Conservation (phyloP, 495 filamentous ascomycete species). For the Rhypophila decipiens region DNA sequence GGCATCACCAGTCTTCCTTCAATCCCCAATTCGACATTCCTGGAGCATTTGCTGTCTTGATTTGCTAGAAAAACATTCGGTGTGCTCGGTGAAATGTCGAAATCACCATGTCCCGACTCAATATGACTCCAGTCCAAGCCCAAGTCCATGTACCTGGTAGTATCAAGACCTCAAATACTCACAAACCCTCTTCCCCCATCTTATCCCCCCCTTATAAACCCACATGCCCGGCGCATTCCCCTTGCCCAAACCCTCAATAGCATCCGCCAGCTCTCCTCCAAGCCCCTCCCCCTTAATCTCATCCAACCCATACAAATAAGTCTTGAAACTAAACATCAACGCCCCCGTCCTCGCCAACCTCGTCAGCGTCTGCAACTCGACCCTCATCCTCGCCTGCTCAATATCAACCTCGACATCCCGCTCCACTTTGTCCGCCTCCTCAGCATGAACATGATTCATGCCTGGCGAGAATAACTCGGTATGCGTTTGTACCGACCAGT, state of each 20-base stretch:
- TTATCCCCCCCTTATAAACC: constrained; percentile 59
- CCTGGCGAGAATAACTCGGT: constrained; percentile 48
- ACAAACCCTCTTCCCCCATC: constrained; percentile 61
- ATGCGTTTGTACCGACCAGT: constrained; percentile 62
- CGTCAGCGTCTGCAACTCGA: constrained; percentile 73
- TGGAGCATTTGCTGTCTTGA: no score
- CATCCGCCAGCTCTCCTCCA: constrained; percentile 57
- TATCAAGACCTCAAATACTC: constrained; percentile 51
- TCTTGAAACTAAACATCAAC: constrained; percentile 73
- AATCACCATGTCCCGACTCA: no score
- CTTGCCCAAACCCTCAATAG: constrained; percentile 64
- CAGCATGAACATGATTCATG: constrained; percentile 43
- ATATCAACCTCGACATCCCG: constrained; percentile 46
- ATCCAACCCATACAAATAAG: constrained; percentile 63
- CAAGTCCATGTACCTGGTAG: no score
- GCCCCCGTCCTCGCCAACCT: constrained; percentile 60
- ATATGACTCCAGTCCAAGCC: no score
- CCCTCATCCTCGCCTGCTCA: constrained; percentile 50
- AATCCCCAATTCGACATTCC: no score
- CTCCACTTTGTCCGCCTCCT: constrained; percentile 33
- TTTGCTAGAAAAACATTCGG: no score
- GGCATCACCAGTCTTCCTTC: no score
- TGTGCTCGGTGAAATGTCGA: no score
- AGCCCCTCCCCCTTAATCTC: constrained; percentile 65
- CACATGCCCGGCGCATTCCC: constrained; percentile 65